Conservation (phyloP, 163 green algal species). For the Chlorella variabilis region DNA sequence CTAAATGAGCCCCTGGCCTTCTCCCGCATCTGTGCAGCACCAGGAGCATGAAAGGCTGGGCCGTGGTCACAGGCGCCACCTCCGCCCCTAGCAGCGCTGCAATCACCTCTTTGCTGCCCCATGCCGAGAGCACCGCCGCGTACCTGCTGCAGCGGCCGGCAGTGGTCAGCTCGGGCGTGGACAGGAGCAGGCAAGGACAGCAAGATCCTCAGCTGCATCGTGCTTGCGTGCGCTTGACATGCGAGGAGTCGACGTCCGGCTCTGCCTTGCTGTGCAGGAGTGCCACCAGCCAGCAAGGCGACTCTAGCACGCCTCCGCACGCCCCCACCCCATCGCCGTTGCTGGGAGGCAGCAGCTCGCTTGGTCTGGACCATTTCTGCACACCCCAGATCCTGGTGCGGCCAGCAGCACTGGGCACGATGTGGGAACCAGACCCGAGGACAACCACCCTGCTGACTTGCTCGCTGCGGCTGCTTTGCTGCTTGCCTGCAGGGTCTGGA, state of each 20-base stretch:
- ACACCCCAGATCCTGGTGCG: too few species aligned
- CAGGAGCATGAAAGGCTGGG: conserved; percentile 5
- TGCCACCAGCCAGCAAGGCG: not conserved
- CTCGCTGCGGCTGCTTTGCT: too few species aligned
- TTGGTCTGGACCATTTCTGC: not conserved
- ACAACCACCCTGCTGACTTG: too few species aligned
- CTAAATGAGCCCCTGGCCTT: too few species aligned
- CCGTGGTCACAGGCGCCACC: not conserved
- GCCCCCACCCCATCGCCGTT: too few species aligned
- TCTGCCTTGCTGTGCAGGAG: too few species aligned
- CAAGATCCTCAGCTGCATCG: not conserved
- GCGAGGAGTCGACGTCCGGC: too few species aligned
- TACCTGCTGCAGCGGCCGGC: not conserved
- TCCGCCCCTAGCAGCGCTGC: not conserved
- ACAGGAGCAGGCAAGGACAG: not conserved
- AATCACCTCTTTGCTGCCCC: conserved; percentile 6
- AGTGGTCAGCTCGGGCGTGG: not conserved
- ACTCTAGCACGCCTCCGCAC: not conserved
- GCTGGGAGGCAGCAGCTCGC: not conserved
- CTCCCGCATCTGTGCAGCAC: too few species aligned
- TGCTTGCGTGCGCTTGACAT: too few species aligned
- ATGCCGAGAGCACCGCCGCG: not conserved
- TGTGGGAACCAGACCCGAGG: too few species aligned
- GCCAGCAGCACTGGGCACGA: too few species aligned
- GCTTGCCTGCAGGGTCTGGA: not conserved